phyloP scores from a whole-genome alignment of 345 rosid genomes.

The Linum usitatissimum region DNA sequence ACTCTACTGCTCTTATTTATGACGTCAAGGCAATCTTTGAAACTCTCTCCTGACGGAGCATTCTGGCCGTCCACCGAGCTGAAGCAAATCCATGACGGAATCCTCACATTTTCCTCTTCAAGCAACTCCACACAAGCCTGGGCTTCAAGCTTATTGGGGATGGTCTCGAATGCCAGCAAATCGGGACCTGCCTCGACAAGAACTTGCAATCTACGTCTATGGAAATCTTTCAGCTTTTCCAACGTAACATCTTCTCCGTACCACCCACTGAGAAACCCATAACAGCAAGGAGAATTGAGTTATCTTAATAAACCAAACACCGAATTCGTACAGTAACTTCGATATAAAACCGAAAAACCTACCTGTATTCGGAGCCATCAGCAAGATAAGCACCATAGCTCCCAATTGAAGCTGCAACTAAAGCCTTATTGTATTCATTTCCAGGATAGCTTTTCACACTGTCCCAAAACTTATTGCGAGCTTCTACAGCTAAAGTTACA shows the following conservation, averaged over 20 bases:
- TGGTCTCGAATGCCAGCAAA: slow-evolving; percentile 85
- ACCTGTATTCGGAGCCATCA: slow-evolving; percentile 97
- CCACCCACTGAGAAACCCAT: slow-evolving; percentile 37
- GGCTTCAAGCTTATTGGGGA: slow-evolving; percentile 86
- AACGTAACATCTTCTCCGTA: slow-evolving; percentile 50
- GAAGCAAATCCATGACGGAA: slow-evolving; percentile 90
- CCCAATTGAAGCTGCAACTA: slow-evolving; percentile 89
- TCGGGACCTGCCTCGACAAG: slow-evolving; percentile 77
- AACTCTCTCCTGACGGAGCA: slow-evolving; percentile 76
- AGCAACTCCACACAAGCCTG: slow-evolving; percentile 83
- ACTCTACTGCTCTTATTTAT: slow-evolving; percentile 52
- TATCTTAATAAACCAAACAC: neutral
- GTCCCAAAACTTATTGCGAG: slow-evolving; percentile 80
- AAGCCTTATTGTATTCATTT: slow-evolving; percentile 47
- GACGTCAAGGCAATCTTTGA: slow-evolving; percentile 54
- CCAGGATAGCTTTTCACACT: slow-evolving; percentile 27
- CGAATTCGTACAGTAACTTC: neutral
- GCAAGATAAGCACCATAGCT: slow-evolving; percentile 94
- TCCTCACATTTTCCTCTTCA: slow-evolving; percentile 61
- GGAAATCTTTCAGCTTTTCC: slow-evolving; percentile 78
- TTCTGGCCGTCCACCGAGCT: slow-evolving; percentile 70
- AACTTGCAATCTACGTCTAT: slow-evolving; percentile 68
- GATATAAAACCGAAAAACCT: neutral
- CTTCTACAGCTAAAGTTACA: slow-evolving; percentile 61
- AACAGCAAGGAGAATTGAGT: neutral